These are phyloP conservation scores for Alternaria sp. DNA, from an alignment of 2,329 filamentous ascomycete genomes.

Conservation along the genomic window DNA sequence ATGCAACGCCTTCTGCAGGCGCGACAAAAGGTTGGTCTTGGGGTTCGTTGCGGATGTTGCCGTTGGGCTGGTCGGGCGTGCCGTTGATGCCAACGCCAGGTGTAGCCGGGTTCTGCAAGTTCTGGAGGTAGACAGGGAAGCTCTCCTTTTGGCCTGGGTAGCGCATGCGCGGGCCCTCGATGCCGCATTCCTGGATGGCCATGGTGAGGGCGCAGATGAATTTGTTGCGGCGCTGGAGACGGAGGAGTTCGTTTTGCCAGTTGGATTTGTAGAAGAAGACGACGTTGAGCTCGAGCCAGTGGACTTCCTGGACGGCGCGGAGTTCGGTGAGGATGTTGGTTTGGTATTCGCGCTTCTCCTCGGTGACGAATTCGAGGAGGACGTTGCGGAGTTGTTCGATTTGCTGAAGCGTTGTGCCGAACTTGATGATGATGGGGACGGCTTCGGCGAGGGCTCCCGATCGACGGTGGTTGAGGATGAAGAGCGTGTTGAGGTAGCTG, in stretches of 20 bases:
- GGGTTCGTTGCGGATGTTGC: constrained; percentile 46
- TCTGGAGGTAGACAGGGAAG: constrained; percentile 71
- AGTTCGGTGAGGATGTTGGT: constrained; percentile 87
- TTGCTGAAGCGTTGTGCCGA: constrained; percentile 83
- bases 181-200: constrained; percentile 82
- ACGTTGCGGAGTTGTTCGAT: constrained; percentile 83
- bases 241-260: constrained; percentile 93
- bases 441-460: constrained; percentile 89
- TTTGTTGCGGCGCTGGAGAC: constrained; percentile 89
- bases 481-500: constrained; percentile 89
- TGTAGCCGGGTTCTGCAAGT: constrained; percentile 58
- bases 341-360: constrained; percentile 90
- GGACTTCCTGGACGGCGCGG: constrained; percentile 79
- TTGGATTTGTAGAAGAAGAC: constrained; percentile 98
- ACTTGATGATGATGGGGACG: constrained; percentile 83
- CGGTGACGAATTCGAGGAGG: constrained; percentile 82
- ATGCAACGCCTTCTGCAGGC: constrained; percentile 34
- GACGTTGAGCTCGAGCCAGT: constrained; percentile 87
- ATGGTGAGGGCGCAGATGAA: constrained; percentile 93
- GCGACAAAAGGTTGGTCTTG: constrained; percentile 57
- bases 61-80: constrained; percentile 56
- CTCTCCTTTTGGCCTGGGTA: constrained; percentile 73
- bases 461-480: constrained; percentile 93
- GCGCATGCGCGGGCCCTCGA: constrained; percentile 82
- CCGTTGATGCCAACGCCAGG: constrained; percentile 54